Evolutionary conservation across 371 early-diverging fungal genomes (phyloP).

Genomic region (Rhizopus arrhizus): DNA sequence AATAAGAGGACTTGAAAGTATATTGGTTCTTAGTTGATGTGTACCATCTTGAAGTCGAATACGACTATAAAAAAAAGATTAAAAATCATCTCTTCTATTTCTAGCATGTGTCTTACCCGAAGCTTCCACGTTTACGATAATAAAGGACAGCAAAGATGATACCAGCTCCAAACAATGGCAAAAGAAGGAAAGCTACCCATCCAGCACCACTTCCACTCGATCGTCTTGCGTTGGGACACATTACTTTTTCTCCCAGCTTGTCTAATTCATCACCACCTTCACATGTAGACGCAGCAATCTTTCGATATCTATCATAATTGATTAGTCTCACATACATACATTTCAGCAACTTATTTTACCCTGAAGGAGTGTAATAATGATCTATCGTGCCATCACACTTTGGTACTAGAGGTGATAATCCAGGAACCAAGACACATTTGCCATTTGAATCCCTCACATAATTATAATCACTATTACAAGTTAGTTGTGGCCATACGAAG

Average conservation of each 20-base stretch:
- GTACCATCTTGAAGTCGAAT: constrained; percentile 47
- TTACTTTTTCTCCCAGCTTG: constrained; percentile 50
- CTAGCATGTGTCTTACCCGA: constrained; percentile 30
- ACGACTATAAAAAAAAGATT: constrained; percentile 19
- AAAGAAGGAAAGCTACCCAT: constrained; percentile 42
- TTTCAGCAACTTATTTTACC: constrained; percentile 19
- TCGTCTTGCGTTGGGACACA: constrained; percentile 67
- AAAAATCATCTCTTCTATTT: not conserved
- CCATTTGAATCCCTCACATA: constrained; percentile 63
- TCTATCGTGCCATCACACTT: constrained; percentile 60
- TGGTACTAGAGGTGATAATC: constrained; percentile 56
- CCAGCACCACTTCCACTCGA: constrained; percentile 18
- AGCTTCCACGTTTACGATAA: constrained; percentile 39
- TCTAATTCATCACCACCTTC: constrained; percentile 61
- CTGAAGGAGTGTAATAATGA: constrained; percentile 62
- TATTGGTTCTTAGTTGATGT: constrained; percentile 20
- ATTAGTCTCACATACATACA: too few relatives aligned
- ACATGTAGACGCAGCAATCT: constrained; percentile 76
- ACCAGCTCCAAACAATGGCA: constrained; percentile 44
- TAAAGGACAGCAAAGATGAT: constrained; percentile 39
- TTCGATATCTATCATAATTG: constrained; percentile 62
- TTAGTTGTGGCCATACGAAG: not conserved
- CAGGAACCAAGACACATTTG: constrained; percentile 68
- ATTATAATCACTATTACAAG: constrained; percentile 68
- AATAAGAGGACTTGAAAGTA: constrained; percentile 38